These are phyloP conservation scores for Chiua virens DNA, from an alignment of 768 basidiomycete genomes.

Conservation along the genomic window DNA sequence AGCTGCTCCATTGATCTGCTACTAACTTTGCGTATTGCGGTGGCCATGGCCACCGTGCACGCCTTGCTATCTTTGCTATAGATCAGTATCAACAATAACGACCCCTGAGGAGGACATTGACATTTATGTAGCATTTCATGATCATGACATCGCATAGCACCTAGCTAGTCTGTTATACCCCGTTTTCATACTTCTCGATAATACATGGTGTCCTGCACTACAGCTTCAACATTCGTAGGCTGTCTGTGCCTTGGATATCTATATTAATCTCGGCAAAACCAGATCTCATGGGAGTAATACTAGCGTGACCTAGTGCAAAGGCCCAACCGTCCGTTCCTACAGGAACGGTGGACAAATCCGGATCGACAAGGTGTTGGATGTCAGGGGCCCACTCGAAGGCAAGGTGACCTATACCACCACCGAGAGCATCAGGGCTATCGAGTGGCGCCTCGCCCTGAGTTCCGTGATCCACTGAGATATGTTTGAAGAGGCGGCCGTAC, in stretches of 20 bases:
- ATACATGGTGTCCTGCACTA: conserved; percentile 45
- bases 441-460: conserved; percentile 29
- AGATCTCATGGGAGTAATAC: conserved; percentile 77
- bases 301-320: conserved; percentile 63
- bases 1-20: conserved; percentile 3
- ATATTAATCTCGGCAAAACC: conserved; percentile 68
- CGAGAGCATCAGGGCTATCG: conserved; percentile 45
- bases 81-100: not conserved
- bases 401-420: conserved; percentile 36
- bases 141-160: conserved; percentile 8
- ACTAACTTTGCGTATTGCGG: conserved; percentile 11
- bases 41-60: conserved; percentile 9
- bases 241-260: conserved; percentile 1
- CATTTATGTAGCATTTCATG: conserved; percentile 8
- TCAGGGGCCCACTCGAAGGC: conserved; percentile 78
- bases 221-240: conserved; percentile 16
- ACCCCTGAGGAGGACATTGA: not conserved
- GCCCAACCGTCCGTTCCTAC: conserved; percentile 85
- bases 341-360: conserved; percentile 57
- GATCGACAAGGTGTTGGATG: conserved; percentile 65
- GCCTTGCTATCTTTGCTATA: conserved; percentile 18
- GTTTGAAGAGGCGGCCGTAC: conserved; percentile 79
- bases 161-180: conserved; percentile 1
- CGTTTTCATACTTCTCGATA: not conserved
- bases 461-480: conserved; percentile 27